Base-by-base conservation (phyloP, 2,329 filamentous ascomycete genomes). In the Penicillium sp. region DNA sequence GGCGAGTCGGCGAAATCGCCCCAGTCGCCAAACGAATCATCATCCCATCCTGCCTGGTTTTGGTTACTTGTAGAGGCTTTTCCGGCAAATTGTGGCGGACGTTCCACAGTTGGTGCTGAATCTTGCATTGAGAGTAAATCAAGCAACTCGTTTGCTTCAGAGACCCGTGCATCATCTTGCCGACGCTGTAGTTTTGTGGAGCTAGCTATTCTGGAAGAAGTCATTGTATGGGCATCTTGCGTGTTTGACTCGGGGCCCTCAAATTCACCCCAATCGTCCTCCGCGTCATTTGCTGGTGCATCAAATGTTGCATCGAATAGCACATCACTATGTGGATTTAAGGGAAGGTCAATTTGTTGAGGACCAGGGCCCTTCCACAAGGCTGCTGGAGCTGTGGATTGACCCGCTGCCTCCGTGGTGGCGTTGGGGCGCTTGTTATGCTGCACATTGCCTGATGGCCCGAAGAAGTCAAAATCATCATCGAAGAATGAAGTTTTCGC, bases 251-350 rank as follows among this genome's bases (percentile, higher is more conserved):
- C 63, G 33, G 70, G 68, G 11, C 61, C 57, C 51, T 74, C 72
- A 46, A 75, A 75, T 36, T 74, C 72, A n/a, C 73, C 74, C 72
- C 73, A 76, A 9, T 71, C 71, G 40, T 75, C 73, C 29, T 72
- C 68, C 9, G 56, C 58, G 28, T 66, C 61, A 35, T 58, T 57
- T 11, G 58, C 55, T 27, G 51, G 49, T 31, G 41, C 43, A 38
- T 72, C 69, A 7, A 63, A 53, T 28, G 65, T 55, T 30, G 80
- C 84, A 66, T 88, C 84, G 63, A 88, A 88, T 2, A 88, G 71
- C 3, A 88, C 77, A 55, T 82, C 79, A 2, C 57, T 62, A 12
- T 62, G 60, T 39, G 55, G 44, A 56, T 65, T 46, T 46, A 59
- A 33, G 41, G 60, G 57, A 45, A 63, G 36, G 30, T 55, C 42